Evolutionary conservation across 805 yeast genomes (phyloP), one percentile per base, ranked within the genome.

Genomic region (Cyberlindnera petersonii): DNA sequence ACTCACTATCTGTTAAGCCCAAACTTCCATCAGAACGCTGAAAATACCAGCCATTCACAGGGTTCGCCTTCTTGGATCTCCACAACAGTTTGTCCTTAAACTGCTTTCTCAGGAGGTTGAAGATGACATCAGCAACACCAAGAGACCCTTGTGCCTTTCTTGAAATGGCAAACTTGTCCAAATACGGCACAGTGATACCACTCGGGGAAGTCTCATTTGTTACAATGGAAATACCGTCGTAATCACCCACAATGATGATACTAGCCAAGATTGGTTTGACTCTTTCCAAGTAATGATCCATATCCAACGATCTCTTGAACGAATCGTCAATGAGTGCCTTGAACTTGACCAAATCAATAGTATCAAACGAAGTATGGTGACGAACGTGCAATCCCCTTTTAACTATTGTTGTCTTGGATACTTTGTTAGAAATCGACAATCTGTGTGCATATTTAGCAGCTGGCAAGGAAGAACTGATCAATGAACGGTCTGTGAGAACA

Each of bases 41-140:
- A 61, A 91, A 93, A 58, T 91, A 91, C 98, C 98, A 93, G 56
- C 88, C 88, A 65, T 93, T 93, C 7, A 93, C 96, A 0, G 96
- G 96, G 59, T 93, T 93, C 39, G 65, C 74, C 42, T 73, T 74
- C 32, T 95, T 68, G 1, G 98, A 91, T 53, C 98, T 74, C 98
- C 98, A 93, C 2, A 54, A 18, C 9, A 93, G 64, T 10, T 88
- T 59, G 56, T 87, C 93, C 13, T 71, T 63, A 55, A 80, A 89
- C 26, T 77, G 60, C 35, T 75, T 75, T 28, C 68, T 67, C 69
- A 93, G 77, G 7, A 84, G 71, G 56, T 91, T 93, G 68, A 93
- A 88, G 18, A 91, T 80, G 17, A 93, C 77, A 57, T 93, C 98
- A 0, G 98, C 97, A 11, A 91, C 79, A 5, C 97, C 95, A 4